These are phyloP conservation scores for Chimonanthus salicifolius DNA, from an alignment of 164 flowering plant genomes.

Conservation along the genomic window DNA sequence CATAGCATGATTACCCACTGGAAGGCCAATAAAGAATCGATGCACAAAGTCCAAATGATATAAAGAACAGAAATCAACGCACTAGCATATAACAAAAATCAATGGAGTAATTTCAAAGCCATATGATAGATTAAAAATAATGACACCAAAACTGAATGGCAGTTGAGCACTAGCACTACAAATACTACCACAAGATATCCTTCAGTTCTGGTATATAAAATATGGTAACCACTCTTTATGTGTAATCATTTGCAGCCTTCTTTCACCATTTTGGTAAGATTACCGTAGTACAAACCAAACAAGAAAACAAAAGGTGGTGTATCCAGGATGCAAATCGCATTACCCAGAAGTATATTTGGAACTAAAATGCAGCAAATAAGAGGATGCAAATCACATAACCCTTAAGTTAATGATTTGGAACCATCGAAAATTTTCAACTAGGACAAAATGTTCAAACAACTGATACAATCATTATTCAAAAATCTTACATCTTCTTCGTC, in stretches of 20 bases:
- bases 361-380: neutral
- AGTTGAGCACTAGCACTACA: neutral
- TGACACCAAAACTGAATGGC: neutral
- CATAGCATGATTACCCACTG: too few species aligned
- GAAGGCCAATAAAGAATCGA: too few species aligned
- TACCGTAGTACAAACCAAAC: neutral
- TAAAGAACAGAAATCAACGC: too few species aligned
- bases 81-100: neutral
- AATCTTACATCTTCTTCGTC: conserved; percentile 79
- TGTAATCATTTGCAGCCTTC: neutral
- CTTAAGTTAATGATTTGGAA: neutral
- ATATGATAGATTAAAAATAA: too few species aligned
- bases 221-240: neutral
- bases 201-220: neutral
- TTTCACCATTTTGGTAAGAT: neutral
- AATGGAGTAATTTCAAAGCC: neutral
- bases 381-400: neutral
- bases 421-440: neutral
- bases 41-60: too few species aligned
- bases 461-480: neutral
- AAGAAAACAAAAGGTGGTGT: neutral
- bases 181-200: neutral
- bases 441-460: neutral
- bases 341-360: neutral
- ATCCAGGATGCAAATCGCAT: neutral